Evolutionary conservation across 495 filamentous ascomycete species (phyloP), one percentile per base, ranked within the genome.

Genomic region (Neurospora sp.): DNA sequence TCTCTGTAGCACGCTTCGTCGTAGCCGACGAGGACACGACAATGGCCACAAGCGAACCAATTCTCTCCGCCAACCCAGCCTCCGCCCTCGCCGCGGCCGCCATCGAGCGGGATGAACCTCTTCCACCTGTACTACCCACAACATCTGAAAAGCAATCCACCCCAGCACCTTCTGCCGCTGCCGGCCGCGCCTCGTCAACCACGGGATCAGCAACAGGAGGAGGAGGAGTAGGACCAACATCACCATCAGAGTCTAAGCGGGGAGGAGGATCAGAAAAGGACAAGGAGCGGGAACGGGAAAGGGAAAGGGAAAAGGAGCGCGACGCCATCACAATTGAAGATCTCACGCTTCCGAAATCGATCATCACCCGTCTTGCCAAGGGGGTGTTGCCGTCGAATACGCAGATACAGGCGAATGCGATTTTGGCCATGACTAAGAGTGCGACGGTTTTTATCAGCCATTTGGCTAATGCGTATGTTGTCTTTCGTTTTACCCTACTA

Each of bases 381-480:
- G 91, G 93, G 72, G 94, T 97, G n/a, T 87, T 99, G n/a, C 96
- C 96, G 0, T 88, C 94, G 7, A 97, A 98, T 78, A 97, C 96
- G 1, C 92, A 93, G 74, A 93, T 99, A 70, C 93, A 97, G 76
- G 97, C 94, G 74, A 95, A 98, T 82, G 96, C 96, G 4, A 87
- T 97, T 44, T 79, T 96, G 38, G 96, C 96, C 0, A 89, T 99
- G 80, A 92, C 91, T 74, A 98, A 98, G 84, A 91, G 92, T 71
- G 94, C 95, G 4, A 97, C 94, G 3, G 93, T 99, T 0, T 99
- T 99, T 80, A 89, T 98, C 40, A 98, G 89, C 78, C 94, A 97
- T 80, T 83, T 99, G 38, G 91, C 93, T 53, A 88, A 90, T 74
- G 87, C 91, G 94, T 98, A 90, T 71, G 91, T 84, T 1, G 3